Base-by-base conservation (phyloP, 2,329 filamentous ascomycete genomes). In the Penicillium sp. region DNA sequence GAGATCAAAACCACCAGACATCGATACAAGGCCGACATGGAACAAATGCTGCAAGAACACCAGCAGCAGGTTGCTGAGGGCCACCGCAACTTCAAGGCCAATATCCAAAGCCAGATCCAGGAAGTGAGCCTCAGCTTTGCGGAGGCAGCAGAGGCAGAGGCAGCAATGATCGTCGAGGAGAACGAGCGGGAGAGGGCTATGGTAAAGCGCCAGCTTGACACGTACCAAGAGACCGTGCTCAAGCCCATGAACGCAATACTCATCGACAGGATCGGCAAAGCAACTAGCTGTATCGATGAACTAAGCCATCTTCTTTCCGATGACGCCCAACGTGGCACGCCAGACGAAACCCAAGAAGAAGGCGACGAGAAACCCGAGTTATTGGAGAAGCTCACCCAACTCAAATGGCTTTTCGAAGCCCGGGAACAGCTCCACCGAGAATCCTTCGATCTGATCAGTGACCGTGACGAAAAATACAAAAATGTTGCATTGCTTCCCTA, bases 361-460 rank as follows among this genome's bases (percentile, higher is more conserved):
- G 93, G 94, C 16, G 93, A 97, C 63, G 93, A 97, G 71, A 87
- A 92, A 69, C 94, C 94, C 0, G 94, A 99, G 72, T 81, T 97
- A 0, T 79, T 97, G 2, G 94, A 99, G 73, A 96, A 96, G 74
- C 81, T 99, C 11, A 97, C 93, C 0, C 83, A 97, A 45, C 81
- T 97, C 13, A 99, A 97, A 68, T 97, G 94, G 92, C 86, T 97
- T 8, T 97, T 97, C 64, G 94, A 99, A 71, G 88, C 89, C 1
- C 87, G 92, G n/a, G 94, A 99, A 74, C 82, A 84, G 44, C 80
- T 97, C 8, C 88, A 97, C 75, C 87, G 90, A 41, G 89, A 91
- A 64, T 83, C 93, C 49, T 96, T 91, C 67, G 89, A 95, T 63
- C 77, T 97, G 10, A 83, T 96, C 32, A 87, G 86, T 18, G 90